phyloP scores from a whole-genome alignment of 306 rosid genomes.

The Vigna unguiculata region DNA sequence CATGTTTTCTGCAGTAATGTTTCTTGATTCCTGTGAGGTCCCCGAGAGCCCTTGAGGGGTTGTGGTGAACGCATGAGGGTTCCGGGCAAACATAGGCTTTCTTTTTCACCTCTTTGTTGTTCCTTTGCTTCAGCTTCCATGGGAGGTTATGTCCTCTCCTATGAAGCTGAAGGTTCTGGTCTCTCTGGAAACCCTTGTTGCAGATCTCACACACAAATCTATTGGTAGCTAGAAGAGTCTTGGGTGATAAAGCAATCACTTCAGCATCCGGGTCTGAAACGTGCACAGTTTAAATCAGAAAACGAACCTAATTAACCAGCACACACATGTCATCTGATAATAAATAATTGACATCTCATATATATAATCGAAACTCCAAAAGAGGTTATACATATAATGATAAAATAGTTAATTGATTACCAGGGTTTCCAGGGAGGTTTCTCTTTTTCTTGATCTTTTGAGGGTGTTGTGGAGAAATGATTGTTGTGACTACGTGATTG shows the following conservation, averaged over 20 bases:
- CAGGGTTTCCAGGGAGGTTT: slow-evolving; percentile 92
- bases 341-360: neutral
- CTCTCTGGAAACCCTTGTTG: slow-evolving; percentile 92
- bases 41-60: slow-evolving; percentile 95
- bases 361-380: neutral
- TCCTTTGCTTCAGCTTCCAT: slow-evolving; percentile 95
- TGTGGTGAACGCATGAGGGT: slow-evolving; percentile 91
- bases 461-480: slow-evolving; percentile 52
- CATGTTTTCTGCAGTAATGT: slow-evolving; percentile 92
- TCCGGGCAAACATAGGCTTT: slow-evolving; percentile 97
- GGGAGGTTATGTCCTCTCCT: slow-evolving; percentile 95
- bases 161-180: slow-evolving; percentile 92
- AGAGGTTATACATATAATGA: neutral
- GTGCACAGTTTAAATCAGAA: slow-evolving; percentile 7
- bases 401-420: slow-evolving; percentile 36
- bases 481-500: slow-evolving; percentile 53
- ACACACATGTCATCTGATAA: slow-evolving; percentile 3
- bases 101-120: slow-evolving; percentile 77
- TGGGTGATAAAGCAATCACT: slow-evolving; percentile 88
- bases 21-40: slow-evolving; percentile 98
- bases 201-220: slow-evolving; percentile 93
- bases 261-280: slow-evolving; percentile 89
- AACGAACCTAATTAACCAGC: neutral
- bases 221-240: slow-evolving; percentile 81
- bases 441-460: slow-evolving; percentile 78